phyloP scores from a whole-genome alignment of 352 stramenopile genomes.

The Pilasporangium apinafurcum region DNA sequence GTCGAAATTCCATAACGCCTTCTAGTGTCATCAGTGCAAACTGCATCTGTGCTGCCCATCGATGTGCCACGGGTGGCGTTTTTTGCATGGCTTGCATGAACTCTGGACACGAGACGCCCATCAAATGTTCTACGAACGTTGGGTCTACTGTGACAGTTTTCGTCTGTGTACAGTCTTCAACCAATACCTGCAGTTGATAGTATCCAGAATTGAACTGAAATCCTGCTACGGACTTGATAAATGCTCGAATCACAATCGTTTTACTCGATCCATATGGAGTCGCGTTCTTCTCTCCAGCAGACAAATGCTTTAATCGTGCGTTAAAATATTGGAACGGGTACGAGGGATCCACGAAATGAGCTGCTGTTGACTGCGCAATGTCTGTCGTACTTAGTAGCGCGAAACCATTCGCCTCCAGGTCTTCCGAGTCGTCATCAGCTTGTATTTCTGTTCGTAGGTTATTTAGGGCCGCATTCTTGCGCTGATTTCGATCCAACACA shows the following conservation, averaged over 20 bases:
- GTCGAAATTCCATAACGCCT: constrained; percentile 59
- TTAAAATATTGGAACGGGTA: constrained; percentile 53
- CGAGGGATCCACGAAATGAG: constrained; percentile 11
- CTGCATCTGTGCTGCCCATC: constrained; percentile 72
- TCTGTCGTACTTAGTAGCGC: constrained; percentile 4
- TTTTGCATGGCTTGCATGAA: constrained; percentile 70
- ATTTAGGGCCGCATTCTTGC: too few species aligned
- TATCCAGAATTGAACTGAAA: constrained; percentile 73
- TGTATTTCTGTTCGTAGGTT: background rate
- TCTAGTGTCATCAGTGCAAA: constrained; percentile 77
- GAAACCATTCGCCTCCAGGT: background rate
- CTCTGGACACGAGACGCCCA: constrained; percentile 63
- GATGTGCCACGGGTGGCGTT: constrained; percentile 41
- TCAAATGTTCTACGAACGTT: constrained; percentile 56
- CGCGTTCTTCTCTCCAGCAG: constrained; percentile 1
- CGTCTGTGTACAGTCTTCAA: constrained; percentile 75
- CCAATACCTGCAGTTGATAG: constrained; percentile 64
- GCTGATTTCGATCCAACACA: too few species aligned
- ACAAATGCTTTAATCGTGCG: constrained; percentile 12
- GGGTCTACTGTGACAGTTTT: constrained; percentile 41
- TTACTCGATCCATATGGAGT: too few species aligned
- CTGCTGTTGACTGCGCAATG: background rate
- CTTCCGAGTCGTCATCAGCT: background rate
- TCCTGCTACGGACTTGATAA: constrained; percentile 76
- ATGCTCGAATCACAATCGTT: constrained; percentile 56